Conservation (phyloP, 306 rosid species). For the Trifolium pratense region DNA sequence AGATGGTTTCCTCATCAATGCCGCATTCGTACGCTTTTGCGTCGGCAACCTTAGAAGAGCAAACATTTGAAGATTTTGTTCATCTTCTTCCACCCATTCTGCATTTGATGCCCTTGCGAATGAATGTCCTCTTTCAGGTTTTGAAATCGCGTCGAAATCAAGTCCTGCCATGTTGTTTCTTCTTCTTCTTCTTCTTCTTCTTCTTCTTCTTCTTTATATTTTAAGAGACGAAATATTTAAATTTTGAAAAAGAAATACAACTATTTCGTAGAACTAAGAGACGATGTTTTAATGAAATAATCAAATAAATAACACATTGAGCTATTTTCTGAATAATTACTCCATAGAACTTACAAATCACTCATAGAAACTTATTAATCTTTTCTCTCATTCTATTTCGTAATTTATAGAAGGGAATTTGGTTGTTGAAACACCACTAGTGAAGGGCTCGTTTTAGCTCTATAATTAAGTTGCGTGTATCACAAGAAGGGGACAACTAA, state of each 20-base stretch:
- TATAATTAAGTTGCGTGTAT: background rate
- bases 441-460: background rate
- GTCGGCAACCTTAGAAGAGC: constrained; percentile 67
- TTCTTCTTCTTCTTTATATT: too few relatives aligned
- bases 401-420: background rate
- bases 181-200: background rate
- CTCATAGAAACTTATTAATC: background rate
- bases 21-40: constrained; percentile 46
- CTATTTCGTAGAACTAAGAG: too few relatives aligned
- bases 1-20: constrained; percentile 47
- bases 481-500: background rate
- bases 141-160: constrained; percentile 46
- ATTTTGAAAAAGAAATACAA: too few relatives aligned
- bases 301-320: background rate
- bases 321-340: background rate
- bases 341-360: background rate
- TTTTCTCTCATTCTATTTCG: background rate
- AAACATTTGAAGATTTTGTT: constrained; percentile 73
- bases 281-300: background rate
- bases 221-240: too few relatives aligned
- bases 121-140: constrained; percentile 8
- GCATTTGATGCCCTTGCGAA: constrained; percentile 73
- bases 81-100: constrained; percentile 68
- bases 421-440: background rate
- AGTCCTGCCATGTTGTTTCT: constrained; percentile 52